Percentiles rank a stretch among this genome's conserved stretches.
These are phyloP conservation scores for Colletotrichum sp. DNA, from an alignment of 2,329 filamentous ascomycete species.

Conservation along the genomic window DNA sequence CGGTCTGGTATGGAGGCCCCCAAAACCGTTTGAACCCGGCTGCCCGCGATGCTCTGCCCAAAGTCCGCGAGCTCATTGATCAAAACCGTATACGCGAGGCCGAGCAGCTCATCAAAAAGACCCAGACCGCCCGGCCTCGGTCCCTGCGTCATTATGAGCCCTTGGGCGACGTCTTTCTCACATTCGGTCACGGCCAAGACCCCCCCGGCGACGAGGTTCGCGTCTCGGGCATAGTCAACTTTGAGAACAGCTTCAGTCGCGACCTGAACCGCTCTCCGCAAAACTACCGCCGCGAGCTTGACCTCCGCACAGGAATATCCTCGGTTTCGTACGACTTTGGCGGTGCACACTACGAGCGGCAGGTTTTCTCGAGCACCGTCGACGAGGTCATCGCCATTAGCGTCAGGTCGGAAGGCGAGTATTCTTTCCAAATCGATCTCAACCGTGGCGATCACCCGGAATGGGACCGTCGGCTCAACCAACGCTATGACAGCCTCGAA, in stretches of 20 bases:
- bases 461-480: neutral
- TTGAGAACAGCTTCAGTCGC: neutral
- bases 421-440: neutral
- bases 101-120: neutral
- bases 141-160: neutral
- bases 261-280: neutral
- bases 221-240: neutral
- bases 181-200: neutral
- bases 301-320: neutral
- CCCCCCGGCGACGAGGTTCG: neutral
- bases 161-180: neutral
- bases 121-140: neutral
- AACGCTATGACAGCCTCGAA: neutral
- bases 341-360: neutral
- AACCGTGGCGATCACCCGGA: neutral
- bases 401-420: neutral
- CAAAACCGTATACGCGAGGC: neutral
- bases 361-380: neutral
- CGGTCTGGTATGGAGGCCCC: constrained; percentile 44
- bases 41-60: constrained; percentile 15
- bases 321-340: neutral
- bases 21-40: constrained; percentile 40
- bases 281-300: neutral
- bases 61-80: neutral
- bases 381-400: neutral